These are phyloP conservation scores for Aspergillus hancockii DNA, from an alignment of 495 filamentous ascomycete genomes.

Conservation along the genomic window DNA sequence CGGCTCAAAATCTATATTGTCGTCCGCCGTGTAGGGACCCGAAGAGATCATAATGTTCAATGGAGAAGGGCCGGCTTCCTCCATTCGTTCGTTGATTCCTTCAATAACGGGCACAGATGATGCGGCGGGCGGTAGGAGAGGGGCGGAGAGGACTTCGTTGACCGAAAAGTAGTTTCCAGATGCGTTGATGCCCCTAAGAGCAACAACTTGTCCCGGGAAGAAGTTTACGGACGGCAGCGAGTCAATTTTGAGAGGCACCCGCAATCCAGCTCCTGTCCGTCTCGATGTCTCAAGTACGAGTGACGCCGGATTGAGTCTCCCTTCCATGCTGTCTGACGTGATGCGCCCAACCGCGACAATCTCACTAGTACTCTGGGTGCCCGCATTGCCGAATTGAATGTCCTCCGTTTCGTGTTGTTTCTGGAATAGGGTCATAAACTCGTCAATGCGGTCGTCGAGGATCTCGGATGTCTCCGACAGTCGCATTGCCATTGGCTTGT, in stretches of 20 bases:
- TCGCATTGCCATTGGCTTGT: slow-evolving; percentile 92
- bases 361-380: slow-evolving; percentile 78
- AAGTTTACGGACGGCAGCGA: slow-evolving; percentile 72
- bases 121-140: slow-evolving; percentile 67
- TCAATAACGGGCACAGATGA: slow-evolving; percentile 62
- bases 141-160: slow-evolving; percentile 70
- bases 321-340: slow-evolving; percentile 79
- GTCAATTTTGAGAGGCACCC: slow-evolving; percentile 77
- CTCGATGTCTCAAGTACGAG: slow-evolving; percentile 86
- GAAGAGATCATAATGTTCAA: slow-evolving; percentile 75
- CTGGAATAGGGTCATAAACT: slow-evolving; percentile 71
- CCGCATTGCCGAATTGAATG: slow-evolving; percentile 82
- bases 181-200: slow-evolving; percentile 81
- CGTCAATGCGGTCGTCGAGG: slow-evolving; percentile 92
- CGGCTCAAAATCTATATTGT: slow-evolving; percentile 86
- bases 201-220: slow-evolving; percentile 94
- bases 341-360: slow-evolving; percentile 90
- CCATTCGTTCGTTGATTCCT: slow-evolving; percentile 64
- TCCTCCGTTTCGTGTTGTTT: slow-evolving; percentile 74
- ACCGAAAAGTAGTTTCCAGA: slow-evolving; percentile 83
- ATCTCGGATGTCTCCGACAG: slow-evolving; percentile 88
- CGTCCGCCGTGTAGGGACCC: slow-evolving; percentile 89
- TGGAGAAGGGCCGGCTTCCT: slow-evolving; percentile 60
- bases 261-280: slow-evolving; percentile 75
- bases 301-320: slow-evolving; percentile 79